These are phyloP conservation scores for Saccharomyces uvarum DNA, from an alignment of 1,139 yeast species.

Conservation along the genomic window DNA sequence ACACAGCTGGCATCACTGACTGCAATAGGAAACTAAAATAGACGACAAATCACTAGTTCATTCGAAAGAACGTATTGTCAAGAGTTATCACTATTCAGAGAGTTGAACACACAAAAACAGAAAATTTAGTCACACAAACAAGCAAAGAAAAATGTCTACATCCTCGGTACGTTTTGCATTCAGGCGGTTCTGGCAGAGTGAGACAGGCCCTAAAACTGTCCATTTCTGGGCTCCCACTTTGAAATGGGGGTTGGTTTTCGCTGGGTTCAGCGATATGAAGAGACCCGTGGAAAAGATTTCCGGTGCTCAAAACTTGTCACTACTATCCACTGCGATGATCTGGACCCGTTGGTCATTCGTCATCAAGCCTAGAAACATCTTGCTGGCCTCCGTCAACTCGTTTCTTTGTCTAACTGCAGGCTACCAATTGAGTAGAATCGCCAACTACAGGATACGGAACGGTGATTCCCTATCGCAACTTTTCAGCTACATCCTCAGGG, in stretches of 20 bases:
- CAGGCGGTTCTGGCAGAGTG: conserved; percentile 65
- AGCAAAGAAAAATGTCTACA: conserved; percentile 10
- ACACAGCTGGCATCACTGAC: background rate
- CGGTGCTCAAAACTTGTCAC: conserved; percentile 84
- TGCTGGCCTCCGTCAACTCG: conserved; percentile 89
- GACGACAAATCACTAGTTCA: background rate
- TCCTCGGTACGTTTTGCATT: conserved; percentile 41
- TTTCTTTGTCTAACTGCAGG: conserved; percentile 89
- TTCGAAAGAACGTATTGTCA: conserved; percentile 1
- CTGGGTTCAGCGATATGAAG: conserved; percentile 77
- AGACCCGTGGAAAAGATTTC: conserved; percentile 90
- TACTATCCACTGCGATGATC: conserved; percentile 83
- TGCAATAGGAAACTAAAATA: background rate
- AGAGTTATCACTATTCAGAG: background rate
- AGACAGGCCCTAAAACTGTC: conserved; percentile 90
- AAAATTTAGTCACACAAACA: background rate
- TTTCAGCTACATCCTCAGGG: conserved; percentile 48
- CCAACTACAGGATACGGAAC: conserved; percentile 47
- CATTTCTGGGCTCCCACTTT: conserved; percentile 67
- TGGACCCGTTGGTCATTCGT: conserved; percentile 99
- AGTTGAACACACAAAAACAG: background rate
- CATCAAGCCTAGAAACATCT: conserved; percentile 77
- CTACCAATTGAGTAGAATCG: conserved; percentile 67
- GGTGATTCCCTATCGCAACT: conserved; percentile 50
- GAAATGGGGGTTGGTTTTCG: conserved; percentile 82